Evolutionary conservation across 202 grass and related monocot species (phyloP).

Genomic region (Schoenoplectus tabernaemontani): DNA sequence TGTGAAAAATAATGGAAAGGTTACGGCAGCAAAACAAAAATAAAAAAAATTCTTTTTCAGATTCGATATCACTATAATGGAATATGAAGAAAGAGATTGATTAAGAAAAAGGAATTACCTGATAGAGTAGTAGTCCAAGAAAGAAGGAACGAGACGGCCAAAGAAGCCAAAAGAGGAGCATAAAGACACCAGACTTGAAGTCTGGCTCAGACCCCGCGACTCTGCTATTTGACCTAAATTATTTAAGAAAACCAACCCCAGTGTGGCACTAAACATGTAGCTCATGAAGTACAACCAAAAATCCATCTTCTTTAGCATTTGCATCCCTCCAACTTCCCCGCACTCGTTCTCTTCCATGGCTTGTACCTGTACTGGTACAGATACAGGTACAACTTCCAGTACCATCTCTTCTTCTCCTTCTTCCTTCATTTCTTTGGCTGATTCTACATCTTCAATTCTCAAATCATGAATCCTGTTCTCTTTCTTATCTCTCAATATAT

Average conservation of each 20-base stretch:
- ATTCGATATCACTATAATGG: background rate
- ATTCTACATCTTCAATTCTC: slow-evolving; percentile 33
- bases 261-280: slow-evolving; percentile 85
- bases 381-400: slow-evolving; percentile 16
- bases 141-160: slow-evolving; percentile 83
- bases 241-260: slow-evolving; percentile 92
- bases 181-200: slow-evolving; percentile 69
- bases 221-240: slow-evolving; percentile 92
- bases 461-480: slow-evolving; percentile 59
- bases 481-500: slow-evolving; percentile 38
- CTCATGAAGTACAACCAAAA: slow-evolving; percentile 99
- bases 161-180: slow-evolving; percentile 97
- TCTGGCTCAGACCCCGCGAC: slow-evolving; percentile 49
- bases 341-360: slow-evolving; percentile 17
- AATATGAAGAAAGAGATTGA: slow-evolving; percentile 11
- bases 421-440: background rate
- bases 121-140: slow-evolving; percentile 79
- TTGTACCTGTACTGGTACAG: background rate
- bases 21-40: background rate
- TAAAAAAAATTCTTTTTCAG: background rate
- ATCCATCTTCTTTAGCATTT: slow-evolving; percentile 50
- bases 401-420: slow-evolving; percentile 21
- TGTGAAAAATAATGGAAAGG: background rate
- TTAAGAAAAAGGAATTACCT: slow-evolving; percentile 42
- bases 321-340: slow-evolving; percentile 54